phyloP scores from a whole-genome alignment of 169 alveolate species.

The Cryptosporidium tyzzeri region DNA sequence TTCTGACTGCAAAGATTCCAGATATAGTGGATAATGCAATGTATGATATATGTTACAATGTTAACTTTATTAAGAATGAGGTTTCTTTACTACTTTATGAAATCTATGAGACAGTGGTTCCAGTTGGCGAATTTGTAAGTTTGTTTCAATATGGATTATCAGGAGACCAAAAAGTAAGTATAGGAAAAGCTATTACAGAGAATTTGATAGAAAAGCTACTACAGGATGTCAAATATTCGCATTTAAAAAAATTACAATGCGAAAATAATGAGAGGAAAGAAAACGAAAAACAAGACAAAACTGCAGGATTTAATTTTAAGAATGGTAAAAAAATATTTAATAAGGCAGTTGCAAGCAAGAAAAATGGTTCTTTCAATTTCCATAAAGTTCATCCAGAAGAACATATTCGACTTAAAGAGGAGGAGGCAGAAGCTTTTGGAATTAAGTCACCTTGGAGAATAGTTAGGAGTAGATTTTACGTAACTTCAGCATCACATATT shows the following conservation, averaged over 20 bases:
- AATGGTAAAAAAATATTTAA: neutral
- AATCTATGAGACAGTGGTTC: conserved; percentile 34
- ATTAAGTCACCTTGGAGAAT: conserved; percentile 87
- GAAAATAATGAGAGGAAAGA: neutral
- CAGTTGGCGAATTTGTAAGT: conserved; percentile 44
- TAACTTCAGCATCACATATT: conserved; percentile 90
- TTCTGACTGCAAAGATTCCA: conserved; percentile 35
- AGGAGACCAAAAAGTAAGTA: conserved; percentile 3
- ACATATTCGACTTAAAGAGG: conserved; percentile 84
- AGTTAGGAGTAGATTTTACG: conserved; percentile 91
- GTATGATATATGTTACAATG: conserved; percentile 24
- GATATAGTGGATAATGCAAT: conserved; percentile 54
- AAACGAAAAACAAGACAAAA: neutral
- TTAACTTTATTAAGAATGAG: conserved; percentile 8
- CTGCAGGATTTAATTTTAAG: neutral
- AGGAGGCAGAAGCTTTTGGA: conserved; percentile 88
- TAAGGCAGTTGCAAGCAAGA: neutral
- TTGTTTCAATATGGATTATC: conserved; percentile 52
- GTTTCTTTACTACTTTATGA: conserved; percentile 20
- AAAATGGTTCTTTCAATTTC: neutral
- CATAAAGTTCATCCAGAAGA: conserved; percentile 78
- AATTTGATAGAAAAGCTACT: conserved; percentile 21
- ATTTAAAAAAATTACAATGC: neutral
- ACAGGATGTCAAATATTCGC: conserved; percentile 34
- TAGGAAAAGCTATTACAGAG: conserved; percentile 18